A percentile compares a stretch with the other conserved stretches of the same genome.
Conservation (phyloP, 2,329 filamentous ascomycete genomes). For the Colletotrichum sp. region DNA sequence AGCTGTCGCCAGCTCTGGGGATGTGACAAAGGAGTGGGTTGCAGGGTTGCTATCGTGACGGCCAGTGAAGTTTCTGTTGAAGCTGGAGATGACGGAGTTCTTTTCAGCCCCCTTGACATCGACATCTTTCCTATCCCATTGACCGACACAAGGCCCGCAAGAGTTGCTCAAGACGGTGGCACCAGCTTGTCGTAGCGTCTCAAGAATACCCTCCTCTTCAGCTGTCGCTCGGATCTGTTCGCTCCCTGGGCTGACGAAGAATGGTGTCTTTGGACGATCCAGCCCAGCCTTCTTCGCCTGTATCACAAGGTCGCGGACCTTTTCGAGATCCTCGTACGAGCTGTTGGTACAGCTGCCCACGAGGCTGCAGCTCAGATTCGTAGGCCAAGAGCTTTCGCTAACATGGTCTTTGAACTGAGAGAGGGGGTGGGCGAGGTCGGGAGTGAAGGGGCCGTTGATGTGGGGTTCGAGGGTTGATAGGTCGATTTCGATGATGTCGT, state of each 20-base stretch:
- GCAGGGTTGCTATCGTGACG: constrained; percentile 43
- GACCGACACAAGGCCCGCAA: constrained; percentile 38
- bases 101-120: constrained; percentile 26
- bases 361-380: constrained; percentile 31
- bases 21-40: constrained; percentile 54
- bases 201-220: constrained; percentile 32
- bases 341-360: constrained; percentile 40
- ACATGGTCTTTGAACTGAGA: constrained; percentile 32
- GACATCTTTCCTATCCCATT: constrained; percentile 38
- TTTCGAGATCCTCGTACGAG: constrained; percentile 39
- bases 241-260: constrained; percentile 36
- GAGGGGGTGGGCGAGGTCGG: constrained; percentile 35
- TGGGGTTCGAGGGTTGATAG: constrained; percentile 36
- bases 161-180: constrained; percentile 35
- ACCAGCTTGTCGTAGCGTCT: constrained; percentile 31
- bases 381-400: constrained; percentile 32
- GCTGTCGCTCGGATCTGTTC: constrained; percentile 36
- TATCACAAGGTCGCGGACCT: constrained; percentile 29
- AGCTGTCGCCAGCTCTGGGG: constrained; percentile 49
- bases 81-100: constrained; percentile 38
- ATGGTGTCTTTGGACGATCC: constrained; percentile 29
- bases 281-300: constrained; percentile 35
- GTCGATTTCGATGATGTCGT: constrained; percentile 38
- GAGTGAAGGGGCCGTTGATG: constrained; percentile 39
- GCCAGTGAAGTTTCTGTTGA: constrained; percentile 41